Percentiles rank a stretch among this genome's conserved stretches.
phyloP scores from a whole-genome alignment of 225 moss, liverwort and hornwort species.

The Thuidium tamariscinum region DNA sequence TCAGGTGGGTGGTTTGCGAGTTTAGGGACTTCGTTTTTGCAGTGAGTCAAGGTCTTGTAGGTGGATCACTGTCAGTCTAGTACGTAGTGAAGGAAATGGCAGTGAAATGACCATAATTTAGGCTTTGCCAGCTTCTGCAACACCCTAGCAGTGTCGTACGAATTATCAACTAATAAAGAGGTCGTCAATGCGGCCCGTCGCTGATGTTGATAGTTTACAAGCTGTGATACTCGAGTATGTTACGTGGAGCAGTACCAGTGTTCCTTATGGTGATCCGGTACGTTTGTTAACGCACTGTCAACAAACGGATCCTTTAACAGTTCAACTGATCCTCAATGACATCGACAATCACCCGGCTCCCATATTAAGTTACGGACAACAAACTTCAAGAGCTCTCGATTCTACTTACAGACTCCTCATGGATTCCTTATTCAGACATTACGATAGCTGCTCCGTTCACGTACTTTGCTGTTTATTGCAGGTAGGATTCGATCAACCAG shows the following conservation, averaged over 20 bases:
- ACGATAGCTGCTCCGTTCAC: neutral
- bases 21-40: neutral
- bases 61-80: neutral
- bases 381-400: neutral
- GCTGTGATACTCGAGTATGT: neutral
- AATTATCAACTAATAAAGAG: neutral
- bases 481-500: no score
- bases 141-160: neutral
- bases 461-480: neutral
- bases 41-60: neutral
- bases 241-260: neutral
- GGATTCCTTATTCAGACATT: neutral
- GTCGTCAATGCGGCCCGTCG: neutral
- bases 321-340: neutral
- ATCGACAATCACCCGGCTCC: neutral
- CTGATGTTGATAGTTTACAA: neutral
- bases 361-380: neutral
- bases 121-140: no score
- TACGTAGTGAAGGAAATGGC: neutral
- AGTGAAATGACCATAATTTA: neutral
- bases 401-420: no score
- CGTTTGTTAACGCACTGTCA: neutral
- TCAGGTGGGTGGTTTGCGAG: neutral
- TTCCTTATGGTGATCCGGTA: neutral
- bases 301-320: neutral